Percentiles rank a stretch among this genome's conserved stretches.
These are phyloP conservation scores for Ormosia emarginata DNA, from an alignment of 306 rosid genomes.

Conservation along the genomic window DNA sequence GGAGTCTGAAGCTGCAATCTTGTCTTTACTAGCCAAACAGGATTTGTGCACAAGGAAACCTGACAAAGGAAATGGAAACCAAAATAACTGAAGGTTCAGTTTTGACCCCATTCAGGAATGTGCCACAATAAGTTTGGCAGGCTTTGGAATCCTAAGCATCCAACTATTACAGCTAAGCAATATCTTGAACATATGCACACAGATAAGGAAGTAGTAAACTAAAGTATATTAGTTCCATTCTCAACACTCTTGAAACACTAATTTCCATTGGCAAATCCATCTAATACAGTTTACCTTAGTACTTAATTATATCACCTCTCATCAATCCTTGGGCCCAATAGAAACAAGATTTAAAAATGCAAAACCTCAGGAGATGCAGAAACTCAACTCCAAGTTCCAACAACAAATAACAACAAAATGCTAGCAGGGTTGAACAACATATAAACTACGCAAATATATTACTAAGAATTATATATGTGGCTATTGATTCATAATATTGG, in stretches of 20 bases:
- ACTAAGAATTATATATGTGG: background rate
- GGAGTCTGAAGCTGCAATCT: slow-evolving; percentile 98
- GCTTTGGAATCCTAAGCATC: slow-evolving; percentile 16
- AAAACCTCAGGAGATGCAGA: slow-evolving; percentile 8
- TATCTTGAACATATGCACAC: slow-evolving; percentile 1
- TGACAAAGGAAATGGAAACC: slow-evolving; percentile 37
- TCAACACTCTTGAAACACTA: background rate
- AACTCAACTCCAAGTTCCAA: slow-evolving; percentile 8
- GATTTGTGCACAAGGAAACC: slow-evolving; percentile 91
- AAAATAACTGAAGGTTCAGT: slow-evolving; percentile 19
- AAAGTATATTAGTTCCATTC: background rate
- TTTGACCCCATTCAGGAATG: background rate
- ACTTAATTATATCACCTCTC: slow-evolving; percentile 1
- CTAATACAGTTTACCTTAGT: slow-evolving; percentile 5
- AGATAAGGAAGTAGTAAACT: slow-evolving; percentile 1
- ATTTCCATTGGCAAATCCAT: slow-evolving; percentile 6
- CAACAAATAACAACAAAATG: slow-evolving; percentile 1
- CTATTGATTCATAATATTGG: slow-evolving; percentile 3
- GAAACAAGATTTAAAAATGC: background rate
- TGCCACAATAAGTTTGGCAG: background rate
- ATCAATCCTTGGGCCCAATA: background rate
- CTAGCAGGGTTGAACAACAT: slow-evolving; percentile 13
- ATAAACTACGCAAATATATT: background rate
- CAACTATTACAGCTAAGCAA: slow-evolving; percentile 9
- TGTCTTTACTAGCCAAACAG: slow-evolving; percentile 93